These are phyloP conservation scores for Fusarium chlamydosporum DNA, from an alignment of 2,329 filamentous ascomycete species.

Conservation along the genomic window DNA sequence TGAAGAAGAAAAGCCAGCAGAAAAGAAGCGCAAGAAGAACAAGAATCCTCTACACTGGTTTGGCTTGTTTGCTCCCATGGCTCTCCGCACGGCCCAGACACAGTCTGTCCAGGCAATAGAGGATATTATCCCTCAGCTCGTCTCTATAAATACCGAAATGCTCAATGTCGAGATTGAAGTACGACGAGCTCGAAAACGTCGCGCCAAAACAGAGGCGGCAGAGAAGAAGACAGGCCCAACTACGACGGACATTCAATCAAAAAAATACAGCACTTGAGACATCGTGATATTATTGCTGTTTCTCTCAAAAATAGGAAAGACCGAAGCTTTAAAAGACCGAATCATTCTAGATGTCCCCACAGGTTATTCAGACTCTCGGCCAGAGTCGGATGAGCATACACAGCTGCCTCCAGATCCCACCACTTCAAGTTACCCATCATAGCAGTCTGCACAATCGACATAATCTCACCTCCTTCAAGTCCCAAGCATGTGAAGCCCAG, in stretches of 20 bases:
- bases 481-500: constrained; percentile 67
- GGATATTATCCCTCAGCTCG: constrained; percentile 69
- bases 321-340: neutral
- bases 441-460: constrained; percentile 67
- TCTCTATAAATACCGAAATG: constrained; percentile 72
- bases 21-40: constrained; percentile 42
- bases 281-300: constrained; percentile 20
- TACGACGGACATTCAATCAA: constrained; percentile 10
- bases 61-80: constrained; percentile 66
- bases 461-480: constrained; percentile 66
- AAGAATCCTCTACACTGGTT: constrained; percentile 69
- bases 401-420: constrained; percentile 61
- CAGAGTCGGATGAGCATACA: constrained; percentile 66
- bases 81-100: constrained; percentile 70
- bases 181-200: constrained; percentile 70
- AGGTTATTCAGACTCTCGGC: constrained; percentile 67
- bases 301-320: neutral
- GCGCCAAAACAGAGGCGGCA: constrained; percentile 62
- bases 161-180: constrained; percentile 77
- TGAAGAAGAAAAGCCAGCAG: constrained; percentile 20
- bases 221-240: constrained; percentile 49
- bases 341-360: constrained; percentile 60
- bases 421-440: constrained; percentile 64
- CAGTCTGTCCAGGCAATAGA: constrained; percentile 70
- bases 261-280: constrained; percentile 31